Percentiles rank a stretch among this genome's conserved stretches.
Evolutionary conservation across 2,329 filamentous ascomycete genomes (phyloP).

Genomic region (Beauveria medogensis): DNA sequence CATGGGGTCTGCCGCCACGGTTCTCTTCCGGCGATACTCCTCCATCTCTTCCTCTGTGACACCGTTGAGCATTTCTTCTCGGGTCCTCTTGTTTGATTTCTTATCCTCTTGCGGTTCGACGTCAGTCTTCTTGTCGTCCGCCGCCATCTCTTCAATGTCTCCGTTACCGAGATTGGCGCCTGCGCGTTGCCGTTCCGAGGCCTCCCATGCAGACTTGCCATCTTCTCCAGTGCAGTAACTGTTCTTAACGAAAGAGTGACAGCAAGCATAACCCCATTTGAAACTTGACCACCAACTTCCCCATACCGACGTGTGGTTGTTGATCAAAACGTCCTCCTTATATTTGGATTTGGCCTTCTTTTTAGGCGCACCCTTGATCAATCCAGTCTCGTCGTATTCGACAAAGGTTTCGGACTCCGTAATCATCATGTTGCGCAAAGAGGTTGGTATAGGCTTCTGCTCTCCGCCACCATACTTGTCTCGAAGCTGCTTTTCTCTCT

Average conservation of each 20-base stretch:
- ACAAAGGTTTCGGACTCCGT: slow-evolving; percentile 80
- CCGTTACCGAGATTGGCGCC: slow-evolving; percentile 31
- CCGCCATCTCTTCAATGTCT: slow-evolving; percentile 17
- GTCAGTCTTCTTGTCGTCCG: slow-evolving; percentile 22
- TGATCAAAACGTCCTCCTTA: slow-evolving; percentile 73
- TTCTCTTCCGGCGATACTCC: slow-evolving; percentile 68
- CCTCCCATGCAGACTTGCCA: slow-evolving; percentile 72
- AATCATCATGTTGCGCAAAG: slow-evolving; percentile 58
- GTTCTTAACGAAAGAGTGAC: slow-evolving; percentile 88
- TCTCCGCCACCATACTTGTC: slow-evolving; percentile 77
- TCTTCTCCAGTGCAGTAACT: slow-evolving; percentile 95
- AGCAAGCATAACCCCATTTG: slow-evolving; percentile 93
- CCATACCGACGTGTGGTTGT: slow-evolving; percentile 91
- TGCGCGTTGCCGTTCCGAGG: slow-evolving; percentile 55
- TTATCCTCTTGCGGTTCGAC: slow-evolving; percentile 19
- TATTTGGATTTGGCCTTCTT: slow-evolving; percentile 82
- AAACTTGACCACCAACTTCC: slow-evolving; percentile 97
- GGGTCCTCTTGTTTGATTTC: slow-evolving; percentile 58
- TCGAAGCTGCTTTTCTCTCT: slow-evolving; percentile 60
- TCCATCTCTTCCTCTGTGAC: slow-evolving; percentile 81
- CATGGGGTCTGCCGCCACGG: slow-evolving; percentile 78
- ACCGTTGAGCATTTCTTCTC: slow-evolving; percentile 70
- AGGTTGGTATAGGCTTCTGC: slow-evolving; percentile 45
- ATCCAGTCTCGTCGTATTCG: slow-evolving; percentile 86
- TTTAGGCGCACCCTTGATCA: slow-evolving; percentile 80